Conservation (phyloP, 2,329 filamentous ascomycete genomes). For the Zymoseptoria passerinii region DNA sequence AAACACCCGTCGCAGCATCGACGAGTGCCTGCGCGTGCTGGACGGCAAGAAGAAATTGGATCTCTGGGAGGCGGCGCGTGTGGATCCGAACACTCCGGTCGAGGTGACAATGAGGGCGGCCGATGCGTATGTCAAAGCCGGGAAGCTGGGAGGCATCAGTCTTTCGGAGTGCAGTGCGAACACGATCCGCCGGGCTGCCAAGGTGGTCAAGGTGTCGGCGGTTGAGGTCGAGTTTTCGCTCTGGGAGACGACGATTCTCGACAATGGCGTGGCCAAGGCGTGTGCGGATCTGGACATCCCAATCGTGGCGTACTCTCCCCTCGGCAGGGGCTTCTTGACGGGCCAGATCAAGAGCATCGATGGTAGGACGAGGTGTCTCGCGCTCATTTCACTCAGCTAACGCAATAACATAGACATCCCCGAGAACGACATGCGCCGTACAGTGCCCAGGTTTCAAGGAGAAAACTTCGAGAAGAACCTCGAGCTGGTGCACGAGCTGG, state of each 20-base stretch:
- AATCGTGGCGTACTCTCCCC: slow-evolving; percentile 63
- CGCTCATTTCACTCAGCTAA: background rate
- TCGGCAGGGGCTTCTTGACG: slow-evolving; percentile 54
- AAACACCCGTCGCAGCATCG: slow-evolving; percentile 37
- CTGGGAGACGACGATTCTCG: slow-evolving; percentile 48
- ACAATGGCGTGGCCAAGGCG: slow-evolving; percentile 49
- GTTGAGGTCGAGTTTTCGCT: slow-evolving; percentile 56
- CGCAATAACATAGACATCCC: slow-evolving; percentile 45
- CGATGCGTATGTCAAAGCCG: slow-evolving; percentile 31
- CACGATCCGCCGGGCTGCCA: slow-evolving; percentile 41
- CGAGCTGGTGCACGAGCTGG: slow-evolving; percentile 50
- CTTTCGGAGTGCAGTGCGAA: slow-evolving; percentile 40
- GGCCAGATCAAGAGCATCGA: slow-evolving; percentile 40
- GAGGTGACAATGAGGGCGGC: slow-evolving; percentile 39
- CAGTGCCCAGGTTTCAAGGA: slow-evolving; percentile 52
- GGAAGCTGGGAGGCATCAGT: slow-evolving; percentile 40
- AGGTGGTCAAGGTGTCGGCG: slow-evolving; percentile 47
- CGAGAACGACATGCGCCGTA: slow-evolving; percentile 40
- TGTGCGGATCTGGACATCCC: slow-evolving; percentile 59
- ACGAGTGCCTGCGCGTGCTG: slow-evolving; percentile 38
- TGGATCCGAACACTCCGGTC: slow-evolving; percentile 37
- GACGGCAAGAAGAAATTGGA: slow-evolving; percentile 42
- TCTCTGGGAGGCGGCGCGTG: slow-evolving; percentile 41
- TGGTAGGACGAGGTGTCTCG: background rate
- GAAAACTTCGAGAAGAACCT: slow-evolving; percentile 59